These are phyloP conservation scores for Thamnidium elegans DNA, from an alignment of 192 early-diverging fungal genomes.

Conservation along the genomic window DNA sequence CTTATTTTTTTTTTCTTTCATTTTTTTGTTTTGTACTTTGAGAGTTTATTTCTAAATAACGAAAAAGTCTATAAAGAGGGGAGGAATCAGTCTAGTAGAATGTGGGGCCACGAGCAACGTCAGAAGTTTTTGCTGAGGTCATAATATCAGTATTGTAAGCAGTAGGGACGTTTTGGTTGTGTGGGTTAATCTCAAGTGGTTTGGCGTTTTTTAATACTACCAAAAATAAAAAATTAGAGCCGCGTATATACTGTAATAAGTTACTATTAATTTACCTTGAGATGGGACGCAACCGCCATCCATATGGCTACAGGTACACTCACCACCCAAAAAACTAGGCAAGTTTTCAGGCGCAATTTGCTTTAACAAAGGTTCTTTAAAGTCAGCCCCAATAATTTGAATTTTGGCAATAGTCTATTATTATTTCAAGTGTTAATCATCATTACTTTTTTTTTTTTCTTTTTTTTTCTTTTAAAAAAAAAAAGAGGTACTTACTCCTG, in stretches of 20 bases:
- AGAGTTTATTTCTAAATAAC: no score
- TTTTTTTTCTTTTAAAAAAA: no score
- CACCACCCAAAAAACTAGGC: conserved; percentile 69
- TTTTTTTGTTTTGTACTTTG: background rate
- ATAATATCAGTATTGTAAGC: conserved; percentile 32
- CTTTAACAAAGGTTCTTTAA: conserved; percentile 52
- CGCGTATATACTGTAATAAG: background rate
- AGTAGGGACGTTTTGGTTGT: conserved; percentile 25
- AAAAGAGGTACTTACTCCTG: conserved; percentile 47
- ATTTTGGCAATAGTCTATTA: conserved; percentile 53
- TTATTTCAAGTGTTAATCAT: background rate
- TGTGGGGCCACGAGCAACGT: conserved; percentile 6
- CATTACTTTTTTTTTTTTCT: no score
- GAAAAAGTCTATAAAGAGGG: no score
- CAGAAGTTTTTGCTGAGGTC: conserved; percentile 21
- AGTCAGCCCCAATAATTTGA: conserved; percentile 64
- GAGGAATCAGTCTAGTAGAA: background rate
- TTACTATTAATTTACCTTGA: conserved; percentile 18
- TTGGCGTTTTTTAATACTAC: conserved; percentile 30
- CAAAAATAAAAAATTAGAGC: background rate
- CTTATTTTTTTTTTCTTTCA: no score
- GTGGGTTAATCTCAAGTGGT: conserved; percentile 7
- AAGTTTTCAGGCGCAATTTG: conserved; percentile 67
- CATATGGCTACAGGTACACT: conserved; percentile 71
- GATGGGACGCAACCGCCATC: conserved; percentile 59